These are phyloP conservation scores for Ramularia endophylla DNA, from an alignment of 2,329 filamentous ascomycete species.

Conservation along the genomic window DNA sequence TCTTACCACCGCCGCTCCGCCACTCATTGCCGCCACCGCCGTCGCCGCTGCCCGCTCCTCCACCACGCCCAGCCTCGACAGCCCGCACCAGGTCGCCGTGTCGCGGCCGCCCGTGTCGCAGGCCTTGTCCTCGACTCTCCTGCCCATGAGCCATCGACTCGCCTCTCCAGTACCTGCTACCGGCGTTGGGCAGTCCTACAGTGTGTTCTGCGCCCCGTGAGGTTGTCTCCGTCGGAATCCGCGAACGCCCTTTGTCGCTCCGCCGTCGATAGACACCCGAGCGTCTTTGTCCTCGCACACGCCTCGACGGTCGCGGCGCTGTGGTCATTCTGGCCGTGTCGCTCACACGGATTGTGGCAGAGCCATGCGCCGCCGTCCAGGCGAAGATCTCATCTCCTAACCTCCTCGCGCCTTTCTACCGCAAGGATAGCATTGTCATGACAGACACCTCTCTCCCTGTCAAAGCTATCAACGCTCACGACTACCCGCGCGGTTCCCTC, in stretches of 20 bases:
- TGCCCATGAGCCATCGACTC: neutral
- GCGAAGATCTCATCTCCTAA: constrained; percentile 27
- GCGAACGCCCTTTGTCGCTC: constrained; percentile 10
- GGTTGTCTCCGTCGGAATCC: neutral
- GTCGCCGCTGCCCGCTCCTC: too few relatives aligned
- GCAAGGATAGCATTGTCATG: constrained; percentile 32
- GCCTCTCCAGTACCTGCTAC: neutral
- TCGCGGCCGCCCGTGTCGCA: too few relatives aligned
- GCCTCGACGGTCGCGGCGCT: constrained; percentile 9
- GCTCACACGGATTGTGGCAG: constrained; percentile 18
- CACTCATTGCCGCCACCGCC: too few relatives aligned
- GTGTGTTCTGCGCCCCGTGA: neutral
- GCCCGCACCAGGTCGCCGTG: too few relatives aligned
- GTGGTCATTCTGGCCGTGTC: constrained; percentile 10
- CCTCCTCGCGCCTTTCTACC: constrained; percentile 21
- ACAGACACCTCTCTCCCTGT: constrained; percentile 30
- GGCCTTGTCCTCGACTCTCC: neutral
- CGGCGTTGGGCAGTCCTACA: neutral
- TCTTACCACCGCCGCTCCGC: too few relatives aligned
- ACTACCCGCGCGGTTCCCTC: constrained; percentile 17
- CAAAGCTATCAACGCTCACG: constrained; percentile 29
- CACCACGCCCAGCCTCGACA: too few relatives aligned
- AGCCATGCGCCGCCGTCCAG: constrained; percentile 33
- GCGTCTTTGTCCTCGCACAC: constrained; percentile 7
- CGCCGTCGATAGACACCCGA: constrained; percentile 4